Conservation (phyloP, 257 asterid species). For the Ocimum tenuiflorum region DNA sequence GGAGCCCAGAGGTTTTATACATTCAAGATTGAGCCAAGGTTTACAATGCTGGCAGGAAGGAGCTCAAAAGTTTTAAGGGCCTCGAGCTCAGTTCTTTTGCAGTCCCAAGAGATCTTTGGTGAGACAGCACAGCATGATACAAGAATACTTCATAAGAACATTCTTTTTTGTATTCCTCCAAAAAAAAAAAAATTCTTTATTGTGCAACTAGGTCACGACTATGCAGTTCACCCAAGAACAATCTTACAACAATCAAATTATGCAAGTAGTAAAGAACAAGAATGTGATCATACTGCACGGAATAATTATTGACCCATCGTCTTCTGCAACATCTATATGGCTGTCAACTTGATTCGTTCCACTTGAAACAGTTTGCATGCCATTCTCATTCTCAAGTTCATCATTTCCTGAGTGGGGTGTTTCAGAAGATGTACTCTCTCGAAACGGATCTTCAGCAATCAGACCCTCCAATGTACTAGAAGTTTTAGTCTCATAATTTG, state of each 20-base stretch:
- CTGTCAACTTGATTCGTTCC: conserved; percentile 40
- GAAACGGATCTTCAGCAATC: conserved; percentile 49
- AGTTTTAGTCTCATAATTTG: conserved; percentile 33
- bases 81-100: background rate
- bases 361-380: conserved; percentile 26
- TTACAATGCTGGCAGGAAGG: background rate
- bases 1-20: background rate
- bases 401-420: conserved; percentile 33
- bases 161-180: too few relatives aligned
- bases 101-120: background rate
- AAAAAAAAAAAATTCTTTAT: too few relatives aligned
- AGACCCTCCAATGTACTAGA: conserved; percentile 54
- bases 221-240: conserved; percentile 3
- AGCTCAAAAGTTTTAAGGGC: background rate
- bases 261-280: conserved; percentile 19
- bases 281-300: conserved; percentile 52
- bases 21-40: background rate
- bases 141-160: conserved; percentile 3
- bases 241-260: conserved; percentile 4
- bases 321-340: conserved; percentile 73
- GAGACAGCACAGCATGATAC: background rate
- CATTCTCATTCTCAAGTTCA: conserved; percentile 40
- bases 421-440: conserved; percentile 32
- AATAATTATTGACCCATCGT: conserved; percentile 64
- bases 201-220: background rate